Evolutionary conservation across 805 yeast genomes (phyloP).

Genomic region (Candida odintsovae): DNA sequence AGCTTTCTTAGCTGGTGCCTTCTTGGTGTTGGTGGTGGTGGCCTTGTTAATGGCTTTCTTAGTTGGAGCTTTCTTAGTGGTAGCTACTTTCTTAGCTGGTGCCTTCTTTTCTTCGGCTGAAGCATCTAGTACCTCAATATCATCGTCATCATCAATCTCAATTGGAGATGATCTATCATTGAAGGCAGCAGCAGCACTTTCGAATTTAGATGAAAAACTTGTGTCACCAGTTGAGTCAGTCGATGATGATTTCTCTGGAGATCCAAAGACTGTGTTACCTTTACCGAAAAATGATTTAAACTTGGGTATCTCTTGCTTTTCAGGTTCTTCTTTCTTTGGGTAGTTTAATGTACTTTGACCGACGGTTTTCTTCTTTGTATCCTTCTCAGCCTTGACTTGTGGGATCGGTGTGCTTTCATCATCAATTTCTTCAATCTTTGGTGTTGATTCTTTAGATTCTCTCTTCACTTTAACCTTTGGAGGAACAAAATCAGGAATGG

Average conservation of each 20-base stretch:
- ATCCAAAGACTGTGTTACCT: constrained; percentile 25
- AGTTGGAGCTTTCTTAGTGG: constrained; percentile 1
- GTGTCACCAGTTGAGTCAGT: constrained; percentile 1
- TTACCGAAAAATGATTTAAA: constrained; percentile 33
- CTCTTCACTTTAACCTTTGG: constrained; percentile 19
- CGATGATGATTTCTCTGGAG: constrained; percentile 15
- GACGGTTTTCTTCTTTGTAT: not conserved
- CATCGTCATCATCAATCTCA: constrained; percentile 3
- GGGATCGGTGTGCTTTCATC: not conserved
- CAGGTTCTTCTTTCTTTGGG: constrained; percentile 12
- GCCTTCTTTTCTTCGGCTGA: constrained; percentile 4
- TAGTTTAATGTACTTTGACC: constrained; percentile 6
- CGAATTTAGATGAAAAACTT: constrained; percentile 5
- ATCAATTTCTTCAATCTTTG: constrained; percentile 16
- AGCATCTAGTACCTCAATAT: not conserved
- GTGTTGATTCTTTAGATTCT: constrained; percentile 10
- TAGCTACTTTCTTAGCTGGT: not conserved
- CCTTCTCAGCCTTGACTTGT: not conserved
- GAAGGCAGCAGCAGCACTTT: constrained; percentile 5
- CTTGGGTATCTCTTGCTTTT: constrained; percentile 16
- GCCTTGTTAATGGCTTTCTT: constrained; percentile 2
- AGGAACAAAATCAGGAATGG: constrained; percentile 22
- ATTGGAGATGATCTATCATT: constrained; percentile 2
- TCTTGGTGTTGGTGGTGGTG: constrained; percentile 2
- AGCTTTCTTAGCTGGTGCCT: constrained; percentile 1